phyloP scores from a whole-genome alignment of 2,329 filamentous ascomycete species.

The Hypoxylon sp. region DNA sequence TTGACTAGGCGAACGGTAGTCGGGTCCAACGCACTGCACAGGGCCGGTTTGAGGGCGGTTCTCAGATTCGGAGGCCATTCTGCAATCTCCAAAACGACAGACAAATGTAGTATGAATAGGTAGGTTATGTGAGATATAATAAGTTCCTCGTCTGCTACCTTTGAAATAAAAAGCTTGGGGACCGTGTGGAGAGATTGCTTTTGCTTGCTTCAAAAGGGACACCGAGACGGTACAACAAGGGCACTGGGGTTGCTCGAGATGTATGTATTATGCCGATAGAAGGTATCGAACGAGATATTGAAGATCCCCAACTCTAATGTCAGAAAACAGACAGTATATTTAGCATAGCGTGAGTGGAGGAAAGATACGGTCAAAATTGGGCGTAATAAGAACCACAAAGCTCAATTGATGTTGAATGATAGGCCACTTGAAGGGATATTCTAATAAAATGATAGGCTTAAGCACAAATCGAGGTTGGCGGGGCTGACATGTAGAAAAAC shows the following conservation, averaged over 20 bases:
- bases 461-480: conserved; percentile 23
- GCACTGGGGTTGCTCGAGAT: conserved; percentile 9
- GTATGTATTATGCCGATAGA: too few species aligned
- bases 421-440: conserved; percentile 3
- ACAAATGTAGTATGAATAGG: too few species aligned
- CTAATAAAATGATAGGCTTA: conserved; percentile 24
- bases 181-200: not conserved
- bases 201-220: conserved; percentile 1
- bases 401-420: conserved; percentile 16
- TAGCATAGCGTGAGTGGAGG: conserved; percentile 15
- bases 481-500: conserved; percentile 24
- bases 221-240: conserved; percentile 9
- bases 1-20: conserved; percentile 77
- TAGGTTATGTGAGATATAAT: conserved; percentile 9
- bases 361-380: conserved; percentile 5
- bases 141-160: conserved; percentile 1
- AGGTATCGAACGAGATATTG: conserved; percentile 1
- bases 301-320: conserved; percentile 11
- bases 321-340: conserved; percentile 7
- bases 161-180: not conserved
- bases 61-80: conserved; percentile 48
- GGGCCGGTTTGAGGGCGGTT: conserved; percentile 50
- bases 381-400: conserved; percentile 10
- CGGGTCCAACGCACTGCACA: conserved; percentile 77
- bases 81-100: conserved; percentile 44